Evolutionary conservation across 176 grass and related monocot genomes (phyloP).

Genomic region (Dactylis glomerata): DNA sequence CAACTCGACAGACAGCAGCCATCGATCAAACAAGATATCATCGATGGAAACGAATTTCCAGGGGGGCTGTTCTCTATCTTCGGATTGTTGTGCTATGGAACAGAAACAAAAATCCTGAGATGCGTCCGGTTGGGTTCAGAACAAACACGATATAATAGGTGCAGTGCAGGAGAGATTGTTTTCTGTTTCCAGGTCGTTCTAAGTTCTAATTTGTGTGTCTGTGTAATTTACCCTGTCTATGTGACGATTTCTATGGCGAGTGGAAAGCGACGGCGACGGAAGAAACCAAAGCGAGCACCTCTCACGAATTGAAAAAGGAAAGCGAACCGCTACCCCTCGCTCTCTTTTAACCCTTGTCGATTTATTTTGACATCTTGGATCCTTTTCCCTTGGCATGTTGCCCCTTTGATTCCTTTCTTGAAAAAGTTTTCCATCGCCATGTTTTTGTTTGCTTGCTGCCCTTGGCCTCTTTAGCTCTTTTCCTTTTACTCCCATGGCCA

Average conservation of each 20-base stretch:
- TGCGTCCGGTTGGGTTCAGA: background rate
- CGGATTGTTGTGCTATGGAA: background rate
- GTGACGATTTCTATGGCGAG: background rate
- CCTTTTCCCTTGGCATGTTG: background rate
- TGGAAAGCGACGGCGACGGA: background rate
- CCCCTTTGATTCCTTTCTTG: background rate
- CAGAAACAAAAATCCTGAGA: background rate
- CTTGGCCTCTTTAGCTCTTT: background rate
- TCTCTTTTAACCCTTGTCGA: background rate
- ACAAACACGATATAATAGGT: background rate
- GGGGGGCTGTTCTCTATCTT: background rate
- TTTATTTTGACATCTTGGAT: slow-evolving; percentile 10
- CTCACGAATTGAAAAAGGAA: slow-evolving; percentile 24
- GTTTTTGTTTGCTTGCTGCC: background rate
- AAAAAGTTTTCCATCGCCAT: slow-evolving; percentile 18
- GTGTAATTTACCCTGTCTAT: background rate
- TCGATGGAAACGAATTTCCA: background rate
- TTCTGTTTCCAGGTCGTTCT: background rate
- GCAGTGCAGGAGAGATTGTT: background rate
- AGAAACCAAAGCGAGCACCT: slow-evolving; percentile 25
- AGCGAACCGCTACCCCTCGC: background rate
- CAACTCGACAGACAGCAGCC: background rate
- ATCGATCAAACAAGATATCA: background rate
- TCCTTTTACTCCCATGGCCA: background rate
- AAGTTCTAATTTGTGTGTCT: no score